phyloP scores from a whole-genome alignment of 2,329 filamentous ascomycete species.

The Trichoderma harzianum region DNA sequence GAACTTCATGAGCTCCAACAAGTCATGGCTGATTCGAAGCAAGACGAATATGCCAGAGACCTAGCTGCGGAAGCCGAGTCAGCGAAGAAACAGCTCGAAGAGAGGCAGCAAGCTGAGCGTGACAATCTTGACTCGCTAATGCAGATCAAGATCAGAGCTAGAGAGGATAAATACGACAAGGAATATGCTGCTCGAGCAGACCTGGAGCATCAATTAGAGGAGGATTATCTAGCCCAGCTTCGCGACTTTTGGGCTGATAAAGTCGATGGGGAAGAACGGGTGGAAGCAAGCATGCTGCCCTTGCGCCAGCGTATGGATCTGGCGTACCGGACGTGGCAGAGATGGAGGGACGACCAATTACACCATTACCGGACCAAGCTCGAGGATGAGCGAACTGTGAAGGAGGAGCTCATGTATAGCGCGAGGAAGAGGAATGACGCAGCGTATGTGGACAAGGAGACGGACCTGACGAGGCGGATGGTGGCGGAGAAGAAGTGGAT shows the following conservation, averaged over 20 bases:
- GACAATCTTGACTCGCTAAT: constrained; percentile 28
- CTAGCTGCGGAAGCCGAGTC: constrained; percentile 26
- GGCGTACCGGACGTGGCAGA: constrained; percentile 39
- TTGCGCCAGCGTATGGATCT: constrained; percentile 42
- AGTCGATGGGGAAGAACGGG: constrained; percentile 29
- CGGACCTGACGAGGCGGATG: constrained; percentile 33
- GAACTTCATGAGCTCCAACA: constrained; percentile 43
- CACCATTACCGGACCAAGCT: constrained; percentile 34
- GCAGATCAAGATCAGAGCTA: constrained; percentile 30
- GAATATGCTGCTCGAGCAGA: constrained; percentile 42
- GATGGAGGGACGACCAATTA: constrained; percentile 41
- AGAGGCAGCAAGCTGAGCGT: constrained; percentile 34
- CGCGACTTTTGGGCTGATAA: constrained; percentile 38
- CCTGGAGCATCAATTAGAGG: constrained; percentile 43
- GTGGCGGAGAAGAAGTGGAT: constrained; percentile 48
- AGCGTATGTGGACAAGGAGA: constrained; percentile 29
- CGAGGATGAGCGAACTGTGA: constrained; percentile 39
- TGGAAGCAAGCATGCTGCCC: constrained; percentile 33
- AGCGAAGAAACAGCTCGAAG: constrained; percentile 30
- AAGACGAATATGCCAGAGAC: constrained; percentile 34
- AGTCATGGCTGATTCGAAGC: constrained; percentile 35
- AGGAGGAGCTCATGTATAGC: constrained; percentile 43
- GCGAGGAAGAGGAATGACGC: constrained; percentile 32
- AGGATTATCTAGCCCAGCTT: constrained; percentile 41
- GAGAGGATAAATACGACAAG: constrained; percentile 34